These are phyloP conservation scores for Aristolochia fimbriata DNA, from an alignment of 164 flowering plant genomes.

Conservation along the genomic window DNA sequence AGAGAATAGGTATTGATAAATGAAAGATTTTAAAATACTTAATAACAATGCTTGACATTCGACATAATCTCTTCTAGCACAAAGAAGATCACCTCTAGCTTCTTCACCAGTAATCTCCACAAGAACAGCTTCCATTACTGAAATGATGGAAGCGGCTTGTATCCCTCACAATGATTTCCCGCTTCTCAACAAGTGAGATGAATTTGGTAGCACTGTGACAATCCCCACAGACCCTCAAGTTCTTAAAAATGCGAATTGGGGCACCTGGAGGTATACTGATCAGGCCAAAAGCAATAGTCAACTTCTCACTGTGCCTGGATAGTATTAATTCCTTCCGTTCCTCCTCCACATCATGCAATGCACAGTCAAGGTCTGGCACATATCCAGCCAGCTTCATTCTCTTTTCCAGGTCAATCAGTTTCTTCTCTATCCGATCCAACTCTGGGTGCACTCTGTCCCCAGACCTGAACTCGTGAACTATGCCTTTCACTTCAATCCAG, in stretches of 20 bases:
- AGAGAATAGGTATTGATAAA: no score
- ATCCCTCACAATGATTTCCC: constrained; percentile 63
- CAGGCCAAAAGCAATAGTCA: constrained; percentile 58
- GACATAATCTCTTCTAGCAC: no score
- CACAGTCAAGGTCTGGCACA: constrained; percentile 39
- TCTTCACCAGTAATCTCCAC: constrained; percentile 65
- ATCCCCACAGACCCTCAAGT: constrained; percentile 60
- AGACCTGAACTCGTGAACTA: constrained; percentile 65
- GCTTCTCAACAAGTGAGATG: constrained; percentile 46
- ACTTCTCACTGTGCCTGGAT: constrained; percentile 45
- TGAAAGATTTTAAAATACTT: no score
- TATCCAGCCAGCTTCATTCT: constrained; percentile 55
- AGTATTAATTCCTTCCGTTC: constrained; percentile 45
- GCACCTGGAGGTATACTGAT: constrained; percentile 25
- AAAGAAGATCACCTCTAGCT: neutral
- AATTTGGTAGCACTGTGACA: constrained; percentile 51
- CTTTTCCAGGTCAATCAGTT: constrained; percentile 42
- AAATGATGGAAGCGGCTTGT: constrained; percentile 73
- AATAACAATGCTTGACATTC: no score
- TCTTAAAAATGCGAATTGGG: constrained; percentile 54
- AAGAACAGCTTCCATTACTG: constrained; percentile 50
- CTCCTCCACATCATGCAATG: constrained; percentile 52
- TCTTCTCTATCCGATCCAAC: constrained; percentile 33
- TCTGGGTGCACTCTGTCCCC: constrained; percentile 52
- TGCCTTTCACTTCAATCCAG: constrained; percentile 57